Base-by-base conservation (phyloP, 108 stramenopile genomes). In the Poteriospumella lacustris region DNA sequence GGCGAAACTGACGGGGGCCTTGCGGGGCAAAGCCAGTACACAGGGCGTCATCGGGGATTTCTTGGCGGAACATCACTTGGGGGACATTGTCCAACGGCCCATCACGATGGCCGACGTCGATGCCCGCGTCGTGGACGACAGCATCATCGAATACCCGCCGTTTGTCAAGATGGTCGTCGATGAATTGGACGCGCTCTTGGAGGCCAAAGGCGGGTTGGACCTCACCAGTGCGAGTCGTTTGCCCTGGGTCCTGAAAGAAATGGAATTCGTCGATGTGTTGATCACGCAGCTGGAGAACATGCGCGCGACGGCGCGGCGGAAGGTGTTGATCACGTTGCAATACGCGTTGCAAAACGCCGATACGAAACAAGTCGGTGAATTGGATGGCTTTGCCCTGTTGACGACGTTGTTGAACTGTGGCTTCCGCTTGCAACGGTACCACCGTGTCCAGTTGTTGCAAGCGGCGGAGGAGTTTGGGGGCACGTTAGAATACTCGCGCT, bases 401-500 rank as follows among this genome's bases (percentile, higher is more conserved):
- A 73, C 12, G 9, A 31, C 70, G 28, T 56, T 73, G 31, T 34
- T 73, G 5, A 73, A 15, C 9, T 26, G 43, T 44, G 70, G 70
- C 36, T 73, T 73, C 24, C 15, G 31, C 12, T 44, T 73, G 41
- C 70, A 44, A 38, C 36, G 70, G 3, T 29, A 42, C 9, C 12
- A 52, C 5, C 70, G 70, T 73, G 70, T 73, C 3, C 70, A 73
- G 41, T 73, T 73, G 19, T 24, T 73, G 44, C 70, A 42, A 28
- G 36, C 44, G 38, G 41, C 31, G 26, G 70, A 73, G 36, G 44
- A 73, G 24, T 73, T 34, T 15, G 43, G 44, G 31, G 70, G 70
- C 3, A 12, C 9, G 31, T 42, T 73, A 26, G 31, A 73, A 12
- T 73, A 52, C 36, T 3, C 15, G 36, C n/a, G 31, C 36, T 56